Evolutionary conservation across 2,329 filamentous ascomycete species (phyloP).

Genomic region (Colletotrichum camelliae): DNA sequence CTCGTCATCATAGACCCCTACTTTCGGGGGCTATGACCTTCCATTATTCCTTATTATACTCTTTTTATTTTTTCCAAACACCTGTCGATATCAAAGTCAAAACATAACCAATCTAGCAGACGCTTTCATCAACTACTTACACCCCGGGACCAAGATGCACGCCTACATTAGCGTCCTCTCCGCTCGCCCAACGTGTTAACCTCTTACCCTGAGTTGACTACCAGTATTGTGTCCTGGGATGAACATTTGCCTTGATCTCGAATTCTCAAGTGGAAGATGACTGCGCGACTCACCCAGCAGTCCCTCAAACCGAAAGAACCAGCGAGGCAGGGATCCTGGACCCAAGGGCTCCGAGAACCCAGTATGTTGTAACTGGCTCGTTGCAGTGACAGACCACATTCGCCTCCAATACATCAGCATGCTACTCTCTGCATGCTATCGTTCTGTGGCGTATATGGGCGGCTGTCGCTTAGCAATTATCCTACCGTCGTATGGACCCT

Average conservation of each 20-base stretch:
- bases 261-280: neutral
- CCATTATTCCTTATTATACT: neutral
- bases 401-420: neutral
- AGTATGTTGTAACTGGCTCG: neutral
- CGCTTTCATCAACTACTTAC: neutral
- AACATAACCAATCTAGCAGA: neutral
- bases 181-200: neutral
- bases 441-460: too few relatives aligned
- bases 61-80: neutral
- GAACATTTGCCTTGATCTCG: neutral
- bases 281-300: neutral
- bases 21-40: neutral
- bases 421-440: neutral
- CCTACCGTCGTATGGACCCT: too few relatives aligned
- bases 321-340: neutral
- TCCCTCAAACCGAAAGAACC: neutral
- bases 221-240: neutral
- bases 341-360: neutral
- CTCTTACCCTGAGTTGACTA: fast-evolving
- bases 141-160: neutral
- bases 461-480: too few relatives aligned
- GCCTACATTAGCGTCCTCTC: neutral
- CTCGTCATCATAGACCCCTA: neutral
- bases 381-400: neutral
- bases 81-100: neutral